Conservation (phyloP, 2,329 filamentous ascomycete species). For the Epichloe hybrida region DNA sequence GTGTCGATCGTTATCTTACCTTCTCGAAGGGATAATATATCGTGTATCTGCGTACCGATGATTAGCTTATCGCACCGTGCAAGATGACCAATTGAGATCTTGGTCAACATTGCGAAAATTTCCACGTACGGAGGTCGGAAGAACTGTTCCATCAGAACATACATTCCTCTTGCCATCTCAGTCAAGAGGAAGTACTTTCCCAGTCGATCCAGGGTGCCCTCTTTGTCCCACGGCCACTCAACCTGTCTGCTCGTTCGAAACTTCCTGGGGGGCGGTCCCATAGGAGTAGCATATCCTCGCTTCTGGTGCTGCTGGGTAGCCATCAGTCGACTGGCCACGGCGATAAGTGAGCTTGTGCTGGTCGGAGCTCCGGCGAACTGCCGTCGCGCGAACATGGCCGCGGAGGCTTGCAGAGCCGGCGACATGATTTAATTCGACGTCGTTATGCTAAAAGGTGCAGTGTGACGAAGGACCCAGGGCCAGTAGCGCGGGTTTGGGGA, state of each 20-base stretch:
- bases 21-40: constrained; percentile 99
- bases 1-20: constrained; percentile 28
- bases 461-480: background rate
- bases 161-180: constrained; percentile 97
- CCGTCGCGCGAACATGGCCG: constrained; percentile 23
- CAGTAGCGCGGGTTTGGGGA: constrained; percentile 2
- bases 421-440: constrained; percentile 14
- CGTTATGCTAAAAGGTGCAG: background rate
- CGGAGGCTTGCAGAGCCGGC: constrained; percentile 18
- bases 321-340: constrained; percentile 10
- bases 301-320: constrained; percentile 11
- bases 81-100: background rate
- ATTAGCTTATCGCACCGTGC: background rate
- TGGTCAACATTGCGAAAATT: background rate
- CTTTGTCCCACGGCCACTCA: constrained; percentile 68
- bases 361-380: constrained; percentile 18
- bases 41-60: constrained; percentile 55
- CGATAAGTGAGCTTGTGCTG: constrained; percentile 9
- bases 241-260: constrained; percentile 65
- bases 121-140: constrained; percentile 86
- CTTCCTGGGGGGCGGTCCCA: constrained; percentile 62
- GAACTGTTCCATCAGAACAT: constrained; percentile 92
- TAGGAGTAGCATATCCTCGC: constrained; percentile 50
- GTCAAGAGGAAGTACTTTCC: constrained; percentile 92
- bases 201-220: constrained; percentile 66